These are phyloP conservation scores for Aureobasidium zeae DNA, from an alignment of 2,329 filamentous ascomycete species.

Conservation along the genomic window DNA sequence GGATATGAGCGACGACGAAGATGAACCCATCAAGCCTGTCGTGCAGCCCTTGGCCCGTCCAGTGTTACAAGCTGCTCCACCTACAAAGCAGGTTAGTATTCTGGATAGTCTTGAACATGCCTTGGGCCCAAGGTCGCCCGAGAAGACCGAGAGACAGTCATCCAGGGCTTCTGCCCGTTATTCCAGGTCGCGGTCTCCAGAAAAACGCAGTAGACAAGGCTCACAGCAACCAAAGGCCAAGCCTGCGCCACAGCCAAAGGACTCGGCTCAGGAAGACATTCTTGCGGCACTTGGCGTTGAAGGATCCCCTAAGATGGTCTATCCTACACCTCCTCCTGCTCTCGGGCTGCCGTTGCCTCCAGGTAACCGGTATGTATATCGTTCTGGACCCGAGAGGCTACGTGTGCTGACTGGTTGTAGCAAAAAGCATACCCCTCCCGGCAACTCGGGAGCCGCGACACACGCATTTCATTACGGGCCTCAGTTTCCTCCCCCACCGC, in stretches of 20 bases:
- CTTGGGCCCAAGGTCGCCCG: conserved; percentile 18
- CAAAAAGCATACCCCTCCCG: background rate
- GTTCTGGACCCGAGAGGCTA: background rate
- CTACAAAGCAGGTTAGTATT: conserved; percentile 15
- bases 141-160: conserved; percentile 16
- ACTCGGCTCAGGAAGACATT: conserved; percentile 28
- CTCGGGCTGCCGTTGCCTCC: conserved; percentile 26
- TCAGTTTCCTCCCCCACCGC: conserved; percentile 18
- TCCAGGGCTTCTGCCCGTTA: conserved; percentile 16
- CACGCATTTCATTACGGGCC: conserved; percentile 15
- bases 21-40: conserved; percentile 7
- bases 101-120: conserved; percentile 27
- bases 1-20: conserved; percentile 18
- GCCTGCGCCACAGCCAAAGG: conserved; percentile 20
- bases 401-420: background rate
- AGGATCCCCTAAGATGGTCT: conserved; percentile 30
- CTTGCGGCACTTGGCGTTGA: conserved; percentile 31
- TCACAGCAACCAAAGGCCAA: conserved; percentile 14
- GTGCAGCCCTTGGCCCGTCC: background rate
- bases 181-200: conserved; percentile 22
- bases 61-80: background rate
- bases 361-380: conserved; percentile 11
- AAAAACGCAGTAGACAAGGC: conserved; percentile 12
- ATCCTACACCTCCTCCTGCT: conserved; percentile 31
- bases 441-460: background rate